Conservation (phyloP, 768 basidiomycete species). For the Suillus brevipes region DNA sequence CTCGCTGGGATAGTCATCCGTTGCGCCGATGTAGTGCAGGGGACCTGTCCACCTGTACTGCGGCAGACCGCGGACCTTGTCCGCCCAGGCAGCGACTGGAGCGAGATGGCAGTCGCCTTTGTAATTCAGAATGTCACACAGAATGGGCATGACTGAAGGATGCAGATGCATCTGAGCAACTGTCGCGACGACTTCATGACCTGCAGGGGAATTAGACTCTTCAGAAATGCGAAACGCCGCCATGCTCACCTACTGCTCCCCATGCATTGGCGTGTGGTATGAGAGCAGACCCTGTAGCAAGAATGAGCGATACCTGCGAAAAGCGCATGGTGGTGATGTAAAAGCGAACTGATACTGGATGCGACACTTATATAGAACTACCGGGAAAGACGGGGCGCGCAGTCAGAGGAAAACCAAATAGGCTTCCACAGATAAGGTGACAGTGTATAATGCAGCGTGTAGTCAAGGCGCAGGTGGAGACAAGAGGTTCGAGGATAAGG, state of each 20-base stretch:
- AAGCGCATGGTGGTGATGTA: constrained; percentile 24
- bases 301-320: constrained; percentile 11
- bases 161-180: constrained; percentile 92
- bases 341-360: neutral
- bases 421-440: neutral
- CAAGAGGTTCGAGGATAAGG: constrained; percentile 1
- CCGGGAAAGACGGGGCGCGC: neutral
- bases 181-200: constrained; percentile 92
- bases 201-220: constrained; percentile 34
- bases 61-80: constrained; percentile 51
- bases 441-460: neutral
- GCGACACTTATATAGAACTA: neutral
- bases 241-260: constrained; percentile 39
- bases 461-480: neutral
- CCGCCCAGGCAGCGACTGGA: constrained; percentile 87
- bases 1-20: constrained; percentile 75
- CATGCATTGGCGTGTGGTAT: constrained; percentile 36
- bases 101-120: constrained; percentile 71
- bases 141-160: constrained; percentile 60
- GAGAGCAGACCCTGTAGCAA: constrained; percentile 18
- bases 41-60: constrained; percentile 71
- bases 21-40: constrained; percentile 74
- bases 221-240: neutral
- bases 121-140: constrained; percentile 71
- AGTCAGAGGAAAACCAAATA: neutral